These are phyloP conservation scores for Leishmania mexicana DNA, from an alignment of 208 protist species.

Conservation along the genomic window DNA sequence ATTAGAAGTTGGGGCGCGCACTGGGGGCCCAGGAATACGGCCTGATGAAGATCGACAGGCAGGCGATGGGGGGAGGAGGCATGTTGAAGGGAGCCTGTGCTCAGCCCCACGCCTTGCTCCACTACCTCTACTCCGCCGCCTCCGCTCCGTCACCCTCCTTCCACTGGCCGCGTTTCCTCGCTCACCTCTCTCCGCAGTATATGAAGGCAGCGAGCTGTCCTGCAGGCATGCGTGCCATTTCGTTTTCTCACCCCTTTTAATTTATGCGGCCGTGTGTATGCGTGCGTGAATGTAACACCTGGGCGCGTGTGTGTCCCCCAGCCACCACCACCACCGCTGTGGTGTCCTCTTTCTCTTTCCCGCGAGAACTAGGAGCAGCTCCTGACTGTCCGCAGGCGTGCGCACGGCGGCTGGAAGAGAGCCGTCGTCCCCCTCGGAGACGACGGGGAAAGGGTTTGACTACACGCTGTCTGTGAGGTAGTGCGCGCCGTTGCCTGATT, in stretches of 20 bases:
- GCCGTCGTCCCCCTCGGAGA: not conserved
- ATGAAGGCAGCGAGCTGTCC: not conserved
- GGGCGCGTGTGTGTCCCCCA: not conserved
- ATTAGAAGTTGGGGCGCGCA: conserved; percentile 10
- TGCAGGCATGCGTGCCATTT: not conserved
- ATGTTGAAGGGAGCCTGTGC: not conserved
- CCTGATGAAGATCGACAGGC: not conserved
- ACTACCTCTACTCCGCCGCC: not conserved
- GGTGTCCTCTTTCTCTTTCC: not conserved
- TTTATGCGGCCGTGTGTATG: not conserved
- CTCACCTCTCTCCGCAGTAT: not conserved
- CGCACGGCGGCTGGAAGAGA: not conserved
- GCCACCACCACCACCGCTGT: too few relatives aligned
- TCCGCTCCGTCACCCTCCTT: conserved; percentile 9
- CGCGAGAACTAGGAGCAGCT: not conserved
- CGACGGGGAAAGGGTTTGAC: not conserved
- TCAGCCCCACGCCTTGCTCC: not conserved
- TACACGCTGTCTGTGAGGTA: not conserved
- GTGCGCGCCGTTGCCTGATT: not conserved
- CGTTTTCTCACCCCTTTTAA: not conserved
- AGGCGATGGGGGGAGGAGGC: not conserved
- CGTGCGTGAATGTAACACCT: not conserved
- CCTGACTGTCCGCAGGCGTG: not conserved
- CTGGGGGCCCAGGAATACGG: not conserved
- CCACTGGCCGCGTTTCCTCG: not conserved